Base-by-base conservation (phyloP, 306 rosid species). In the Vigna hirtella region DNA sequence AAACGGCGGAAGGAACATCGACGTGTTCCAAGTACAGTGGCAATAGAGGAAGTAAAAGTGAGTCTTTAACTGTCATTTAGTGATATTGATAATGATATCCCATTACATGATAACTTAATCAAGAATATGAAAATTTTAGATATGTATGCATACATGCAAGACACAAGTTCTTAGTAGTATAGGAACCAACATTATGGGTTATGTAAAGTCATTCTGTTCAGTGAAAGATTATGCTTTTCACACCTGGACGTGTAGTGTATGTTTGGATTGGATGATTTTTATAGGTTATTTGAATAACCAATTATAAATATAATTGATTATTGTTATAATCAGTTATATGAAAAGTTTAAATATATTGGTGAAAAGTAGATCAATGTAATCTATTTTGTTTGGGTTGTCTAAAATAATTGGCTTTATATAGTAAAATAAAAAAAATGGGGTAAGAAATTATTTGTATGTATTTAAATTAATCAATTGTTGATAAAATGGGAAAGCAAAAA, bases 1-100 rank as follows among this genome's bases (percentile, higher is more conserved):
- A 82, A 82, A 14, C 85, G 93, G 70, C 88, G 94, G 80, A 91
- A 84, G 94, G 98, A 94, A 88, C 98, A 94, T 81, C 97, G 96
- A 10, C 93, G 98, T 61, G 93, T 94, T 84, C 98, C 98, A 74
- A 94, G 98, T 84, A 94, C 87, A 66, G 89, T 94, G 78, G 97
- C 97, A 50, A 89, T 92, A 32, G 98, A 92, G 81, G 98, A 92
- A 90, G 97, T 92, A 72, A 94, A 91, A 93, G 98, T 92, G 79
- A 52, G 92, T 74, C 64, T 79, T 86, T 66, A 66, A 36, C 20
- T 67, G 51, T 53, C 24, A 40, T 70, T 72, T 70, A 52, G 59
- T 53, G 53, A 81, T 49, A 56, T 47, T 70, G 74, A 70, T 34
- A 70, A 56, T 74, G 18, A 32, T 56, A 55, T 66, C 40, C 48